Conservation (phyloP, 2,329 filamentous ascomycete species). For the Chaetoscypha palmicola region DNA sequence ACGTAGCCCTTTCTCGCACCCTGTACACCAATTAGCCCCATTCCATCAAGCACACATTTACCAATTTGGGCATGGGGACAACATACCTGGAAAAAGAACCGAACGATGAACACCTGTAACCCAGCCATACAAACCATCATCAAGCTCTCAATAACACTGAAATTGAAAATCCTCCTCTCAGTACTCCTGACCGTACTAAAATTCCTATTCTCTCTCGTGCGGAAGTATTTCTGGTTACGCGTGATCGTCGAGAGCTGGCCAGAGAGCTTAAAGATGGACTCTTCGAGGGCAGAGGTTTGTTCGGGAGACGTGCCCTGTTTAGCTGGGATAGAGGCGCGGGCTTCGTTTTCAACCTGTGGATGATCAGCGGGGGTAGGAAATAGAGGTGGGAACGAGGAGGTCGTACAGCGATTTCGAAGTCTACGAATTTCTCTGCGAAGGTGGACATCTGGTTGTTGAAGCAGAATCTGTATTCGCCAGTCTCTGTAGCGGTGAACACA, state of each 20-base stretch:
- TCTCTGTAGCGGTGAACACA: constrained; percentile 85
- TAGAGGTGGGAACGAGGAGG: too few species aligned
- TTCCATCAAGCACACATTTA: constrained; percentile 14
- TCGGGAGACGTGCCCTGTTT: constrained; percentile 85
- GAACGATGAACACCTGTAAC: constrained; percentile 92
- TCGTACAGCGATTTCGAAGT: constrained; percentile 90
- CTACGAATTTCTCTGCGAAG: constrained; percentile 93
- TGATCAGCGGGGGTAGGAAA: too few species aligned
- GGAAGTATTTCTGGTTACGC: constrained; percentile 98
- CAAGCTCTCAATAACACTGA: constrained; percentile 84
- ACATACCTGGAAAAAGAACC: constrained; percentile 93
- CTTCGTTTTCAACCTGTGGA: constrained; percentile 79
- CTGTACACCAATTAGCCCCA: constrained; percentile 30
- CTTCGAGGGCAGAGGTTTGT: constrained; percentile 81
- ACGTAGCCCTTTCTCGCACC: constrained; percentile 64
- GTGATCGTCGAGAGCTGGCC: constrained; percentile 89
- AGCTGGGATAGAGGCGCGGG: constrained; percentile 71
- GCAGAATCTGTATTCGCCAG: constrained; percentile 92
- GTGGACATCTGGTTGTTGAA: constrained; percentile 99
- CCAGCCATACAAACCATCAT: constrained; percentile 95
- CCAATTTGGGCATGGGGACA: not conserved
- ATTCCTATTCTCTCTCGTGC: constrained; percentile 96
- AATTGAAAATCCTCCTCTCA: constrained; percentile 93
- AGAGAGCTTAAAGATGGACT: constrained; percentile 92
- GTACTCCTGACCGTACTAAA: constrained; percentile 97